Conservation (phyloP, 371 early-diverging fungal species). For the Mucor circinelloides region DNA sequence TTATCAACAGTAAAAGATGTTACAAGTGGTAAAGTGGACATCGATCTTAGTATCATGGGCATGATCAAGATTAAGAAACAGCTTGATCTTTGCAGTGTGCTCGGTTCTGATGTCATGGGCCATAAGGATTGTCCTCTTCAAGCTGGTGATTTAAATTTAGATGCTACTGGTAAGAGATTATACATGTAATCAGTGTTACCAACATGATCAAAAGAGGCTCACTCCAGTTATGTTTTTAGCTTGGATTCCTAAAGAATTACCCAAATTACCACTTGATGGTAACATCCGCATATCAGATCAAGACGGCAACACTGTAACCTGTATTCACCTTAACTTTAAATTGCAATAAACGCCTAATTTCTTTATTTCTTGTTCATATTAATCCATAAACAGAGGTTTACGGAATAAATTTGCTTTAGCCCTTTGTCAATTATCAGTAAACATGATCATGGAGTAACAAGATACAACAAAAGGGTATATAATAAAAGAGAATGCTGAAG, state of each 20-base stretch:
- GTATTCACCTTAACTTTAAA: conserved; percentile 36
- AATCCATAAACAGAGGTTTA: conserved; percentile 11
- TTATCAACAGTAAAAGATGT: conserved; percentile 32
- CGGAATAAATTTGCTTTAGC: not conserved
- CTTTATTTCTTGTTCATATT: not conserved
- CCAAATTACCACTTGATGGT: conserved; percentile 45
- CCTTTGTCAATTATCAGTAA: not conserved
- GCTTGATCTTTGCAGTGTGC: conserved; percentile 40
- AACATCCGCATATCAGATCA: conserved; percentile 48
- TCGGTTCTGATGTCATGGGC: conserved; percentile 44
- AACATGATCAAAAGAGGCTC: not conserved
- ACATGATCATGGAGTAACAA: conserved; percentile 10
- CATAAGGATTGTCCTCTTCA: conserved; percentile 35
- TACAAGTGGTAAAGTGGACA: conserved; percentile 38
- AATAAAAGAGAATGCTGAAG: not conserved
- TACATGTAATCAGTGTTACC: not conserved
- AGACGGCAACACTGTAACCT: conserved; percentile 41
- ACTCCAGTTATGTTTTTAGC: conserved; percentile 19
- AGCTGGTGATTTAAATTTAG: conserved; percentile 40
- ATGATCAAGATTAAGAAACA: conserved; percentile 53
- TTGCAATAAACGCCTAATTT: conserved; percentile 6
- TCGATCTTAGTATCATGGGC: conserved; percentile 43
- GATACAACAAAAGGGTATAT: conserved; percentile 3
- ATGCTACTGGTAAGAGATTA: conserved; percentile 38
- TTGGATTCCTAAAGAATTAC: conserved; percentile 48